Conservation (phyloP, 2,329 filamentous ascomycete species). For the Diaporthe capsici region DNA sequence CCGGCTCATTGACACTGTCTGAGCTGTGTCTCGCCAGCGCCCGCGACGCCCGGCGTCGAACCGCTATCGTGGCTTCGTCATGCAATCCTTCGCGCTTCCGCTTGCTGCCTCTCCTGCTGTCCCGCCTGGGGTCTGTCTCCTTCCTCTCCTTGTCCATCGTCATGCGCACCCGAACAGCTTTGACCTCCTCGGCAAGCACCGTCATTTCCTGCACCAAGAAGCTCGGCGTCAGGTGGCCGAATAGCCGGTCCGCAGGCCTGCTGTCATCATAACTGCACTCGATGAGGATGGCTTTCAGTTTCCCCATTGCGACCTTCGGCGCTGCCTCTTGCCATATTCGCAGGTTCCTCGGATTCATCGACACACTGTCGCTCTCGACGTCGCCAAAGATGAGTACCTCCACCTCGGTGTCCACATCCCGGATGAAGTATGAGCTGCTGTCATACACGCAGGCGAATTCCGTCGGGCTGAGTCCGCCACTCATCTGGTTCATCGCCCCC, state of each 20-base stretch:
- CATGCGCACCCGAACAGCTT: slow-evolving; percentile 60
- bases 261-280: slow-evolving; percentile 94
- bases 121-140: slow-evolving; percentile 32
- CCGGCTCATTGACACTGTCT: slow-evolving; percentile 53
- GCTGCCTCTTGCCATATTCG: slow-evolving; percentile 91
- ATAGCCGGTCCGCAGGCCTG: slow-evolving; percentile 82
- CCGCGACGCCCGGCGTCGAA: slow-evolving; percentile 43
- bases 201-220: slow-evolving; percentile 86
- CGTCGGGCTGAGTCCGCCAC: slow-evolving; percentile 47
- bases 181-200: slow-evolving; percentile 79
- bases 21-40: slow-evolving; percentile 45
- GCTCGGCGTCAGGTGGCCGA: slow-evolving; percentile 88
- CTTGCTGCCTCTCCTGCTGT: slow-evolving; percentile 64
- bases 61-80: slow-evolving; percentile 47
- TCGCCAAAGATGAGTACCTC: slow-evolving; percentile 97
- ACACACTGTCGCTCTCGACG: slow-evolving; percentile 91
- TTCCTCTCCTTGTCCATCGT: slow-evolving; percentile 40
- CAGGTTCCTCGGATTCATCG: slow-evolving; percentile 84
- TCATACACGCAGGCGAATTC: slow-evolving; percentile 80
- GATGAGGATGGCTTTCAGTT: slow-evolving; percentile 87
- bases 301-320: slow-evolving; percentile 81
- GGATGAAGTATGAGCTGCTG: slow-evolving; percentile 94
- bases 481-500: slow-evolving; percentile 20
- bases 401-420: slow-evolving; percentile 75
- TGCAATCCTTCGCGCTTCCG: slow-evolving; percentile 71